Evolutionary conservation across 352 stramenopile species (phyloP).

Genomic region (Pythium insidiosum): DNA sequence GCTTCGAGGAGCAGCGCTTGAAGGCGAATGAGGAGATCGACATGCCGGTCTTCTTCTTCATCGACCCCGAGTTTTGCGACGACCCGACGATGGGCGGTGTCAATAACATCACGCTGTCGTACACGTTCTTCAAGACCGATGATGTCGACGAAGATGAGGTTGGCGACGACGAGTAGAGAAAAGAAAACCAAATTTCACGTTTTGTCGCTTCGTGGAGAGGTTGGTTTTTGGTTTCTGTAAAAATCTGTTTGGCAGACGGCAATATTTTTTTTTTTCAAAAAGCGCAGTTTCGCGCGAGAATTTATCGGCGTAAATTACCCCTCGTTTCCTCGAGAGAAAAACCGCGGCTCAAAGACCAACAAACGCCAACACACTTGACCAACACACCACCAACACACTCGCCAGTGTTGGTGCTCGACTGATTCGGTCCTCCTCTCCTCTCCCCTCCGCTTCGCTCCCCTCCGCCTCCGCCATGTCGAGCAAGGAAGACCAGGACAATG

Average conservation of each 20-base stretch:
- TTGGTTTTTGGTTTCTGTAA: too few relatives aligned
- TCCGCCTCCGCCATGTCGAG: conserved; percentile 45
- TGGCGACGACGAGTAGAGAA: conserved; percentile 43
- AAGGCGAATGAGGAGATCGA: conserved; percentile 97
- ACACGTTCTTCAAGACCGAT: conserved; percentile 98
- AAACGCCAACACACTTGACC: too few relatives aligned
- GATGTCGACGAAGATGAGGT: conserved; percentile 89
- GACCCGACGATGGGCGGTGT: conserved; percentile 95
- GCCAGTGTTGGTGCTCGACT: too few relatives aligned
- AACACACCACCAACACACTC: too few relatives aligned
- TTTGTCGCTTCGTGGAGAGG: neutral
- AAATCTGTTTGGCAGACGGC: too few relatives aligned
- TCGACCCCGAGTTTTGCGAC: conserved; percentile 97
- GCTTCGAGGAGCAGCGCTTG: conserved; percentile 98
- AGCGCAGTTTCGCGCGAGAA: too few relatives aligned
- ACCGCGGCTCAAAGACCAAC: too few relatives aligned
- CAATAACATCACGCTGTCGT: conserved; percentile 97
- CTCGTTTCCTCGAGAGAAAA: too few relatives aligned
- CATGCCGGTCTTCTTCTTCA: conserved; percentile 99
- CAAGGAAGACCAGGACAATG: conserved; percentile 83
- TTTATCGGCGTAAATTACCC: too few relatives aligned
- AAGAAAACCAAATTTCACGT: neutral
- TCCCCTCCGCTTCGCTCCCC: too few relatives aligned
- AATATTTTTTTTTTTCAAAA: too few relatives aligned
- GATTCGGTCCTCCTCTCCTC: too few relatives aligned